phyloP scores from a whole-genome alignment of 106 monocot genomes.

The Dendrobium officinale region DNA sequence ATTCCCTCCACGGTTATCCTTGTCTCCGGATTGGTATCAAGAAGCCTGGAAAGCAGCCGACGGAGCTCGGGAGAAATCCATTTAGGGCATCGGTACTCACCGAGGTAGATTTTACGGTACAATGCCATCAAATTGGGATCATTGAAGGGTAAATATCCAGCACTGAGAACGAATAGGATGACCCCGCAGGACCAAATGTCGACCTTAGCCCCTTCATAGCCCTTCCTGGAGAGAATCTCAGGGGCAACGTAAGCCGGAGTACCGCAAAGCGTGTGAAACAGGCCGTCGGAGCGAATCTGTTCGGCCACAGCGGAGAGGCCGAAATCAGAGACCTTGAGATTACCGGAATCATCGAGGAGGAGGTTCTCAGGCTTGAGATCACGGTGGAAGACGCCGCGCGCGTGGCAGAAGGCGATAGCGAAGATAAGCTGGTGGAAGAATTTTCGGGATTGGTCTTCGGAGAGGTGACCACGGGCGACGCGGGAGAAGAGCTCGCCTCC shows the following conservation, averaged over 20 bases:
- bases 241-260: constrained; percentile 38
- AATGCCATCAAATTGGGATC: constrained; percentile 26
- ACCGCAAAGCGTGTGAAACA: constrained; percentile 32
- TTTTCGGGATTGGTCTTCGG: constrained; percentile 29
- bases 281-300: constrained; percentile 12
- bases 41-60: constrained; percentile 15
- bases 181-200: constrained; percentile 45
- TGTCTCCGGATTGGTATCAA: constrained; percentile 29
- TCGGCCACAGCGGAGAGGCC: constrained; percentile 22
- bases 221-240: constrained; percentile 21
- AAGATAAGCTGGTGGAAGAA: constrained; percentile 37
- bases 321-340: constrained; percentile 35
- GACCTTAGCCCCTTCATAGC: constrained; percentile 18
- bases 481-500: constrained; percentile 41
- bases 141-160: constrained; percentile 28
- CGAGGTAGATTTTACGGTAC: constrained; percentile 28
- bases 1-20: constrained; percentile 27
- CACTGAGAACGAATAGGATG: constrained; percentile 30
- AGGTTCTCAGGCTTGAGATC: constrained; percentile 39
- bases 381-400: constrained; percentile 46
- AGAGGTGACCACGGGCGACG: constrained; percentile 19
- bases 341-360: constrained; percentile 23
- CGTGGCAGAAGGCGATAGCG: constrained; percentile 45
- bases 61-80: constrained; percentile 34
- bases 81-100: constrained; percentile 23